These are phyloP conservation scores for Rosellinia necatrix DNA, from an alignment of 2,329 filamentous ascomycete species.

Conservation along the genomic window DNA sequence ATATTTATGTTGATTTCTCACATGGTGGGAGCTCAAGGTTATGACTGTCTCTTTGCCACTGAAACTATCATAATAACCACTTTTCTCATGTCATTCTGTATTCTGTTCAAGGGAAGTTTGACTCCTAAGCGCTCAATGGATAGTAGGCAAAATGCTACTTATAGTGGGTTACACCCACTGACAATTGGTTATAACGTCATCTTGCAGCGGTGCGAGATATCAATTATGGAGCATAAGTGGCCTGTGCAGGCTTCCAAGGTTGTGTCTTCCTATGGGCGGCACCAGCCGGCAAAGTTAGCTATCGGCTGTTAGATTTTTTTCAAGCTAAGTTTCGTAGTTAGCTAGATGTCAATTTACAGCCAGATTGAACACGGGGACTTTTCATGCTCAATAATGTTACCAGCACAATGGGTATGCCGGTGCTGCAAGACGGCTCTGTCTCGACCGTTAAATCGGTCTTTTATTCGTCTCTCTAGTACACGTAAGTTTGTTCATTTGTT, in stretches of 20 bases:
- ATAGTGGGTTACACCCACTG: no score
- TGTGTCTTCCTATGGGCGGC: conserved; percentile 1
- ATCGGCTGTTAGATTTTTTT: conserved; percentile 20
- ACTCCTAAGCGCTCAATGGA: no score
- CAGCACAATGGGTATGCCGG: conserved; percentile 58
- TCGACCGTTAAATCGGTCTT: conserved; percentile 37
- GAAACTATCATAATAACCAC: no score
- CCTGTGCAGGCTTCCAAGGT: not conserved
- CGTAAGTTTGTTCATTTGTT: conserved; percentile 46
- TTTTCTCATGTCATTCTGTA: no score
- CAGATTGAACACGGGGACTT: not conserved
- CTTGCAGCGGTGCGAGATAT: no score
- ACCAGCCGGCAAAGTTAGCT: conserved; percentile 21
- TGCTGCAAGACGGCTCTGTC: conserved; percentile 50
- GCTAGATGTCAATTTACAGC: not conserved
- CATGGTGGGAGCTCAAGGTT: no score
- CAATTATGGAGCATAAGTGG: no score
- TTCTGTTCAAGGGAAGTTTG: no score
- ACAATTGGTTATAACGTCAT: no score
- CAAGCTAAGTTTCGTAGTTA: not conserved
- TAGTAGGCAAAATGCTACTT: no score
- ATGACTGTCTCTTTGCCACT: no score
- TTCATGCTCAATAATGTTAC: conserved; percentile 36
- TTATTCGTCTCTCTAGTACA: conserved; percentile 51
- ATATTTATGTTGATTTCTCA: no score